phyloP scores from a whole-genome alignment of 331 rosid genomes.

The Malus hybrid region DNA sequence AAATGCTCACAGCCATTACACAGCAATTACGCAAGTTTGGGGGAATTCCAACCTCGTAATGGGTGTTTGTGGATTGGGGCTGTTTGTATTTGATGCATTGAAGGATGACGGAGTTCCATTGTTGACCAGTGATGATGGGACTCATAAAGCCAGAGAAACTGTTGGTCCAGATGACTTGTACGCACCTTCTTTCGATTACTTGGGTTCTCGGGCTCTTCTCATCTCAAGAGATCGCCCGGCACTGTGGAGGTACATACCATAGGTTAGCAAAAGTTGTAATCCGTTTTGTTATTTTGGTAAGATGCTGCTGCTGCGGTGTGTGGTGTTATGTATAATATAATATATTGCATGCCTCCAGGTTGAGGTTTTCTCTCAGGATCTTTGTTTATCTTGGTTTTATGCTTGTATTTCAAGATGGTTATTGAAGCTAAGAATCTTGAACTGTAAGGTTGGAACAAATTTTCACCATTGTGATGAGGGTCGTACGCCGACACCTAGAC shows the following conservation, averaged over 20 bases:
- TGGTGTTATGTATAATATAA: not conserved
- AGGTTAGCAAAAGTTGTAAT: slow-evolving; percentile 5
- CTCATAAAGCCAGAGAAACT: slow-evolving; percentile 40
- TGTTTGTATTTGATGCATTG: slow-evolving; percentile 64
- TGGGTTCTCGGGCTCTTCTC: slow-evolving; percentile 71
- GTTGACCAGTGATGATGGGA: slow-evolving; percentile 29
- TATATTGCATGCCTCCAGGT: not conserved
- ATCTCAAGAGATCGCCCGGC: slow-evolving; percentile 98
- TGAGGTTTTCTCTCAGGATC: not conserved
- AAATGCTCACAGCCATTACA: slow-evolving; percentile 54
- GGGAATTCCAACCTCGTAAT: slow-evolving; percentile 71
- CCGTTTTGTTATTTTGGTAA: not conserved
- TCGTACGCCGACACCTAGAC: not conserved
- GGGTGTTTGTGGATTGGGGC: slow-evolving; percentile 76
- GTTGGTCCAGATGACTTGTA: slow-evolving; percentile 86
- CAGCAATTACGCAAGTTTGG: slow-evolving; percentile 88
- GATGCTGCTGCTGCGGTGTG: not conserved
- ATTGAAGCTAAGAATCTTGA: not conserved
- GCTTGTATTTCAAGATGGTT: not conserved
- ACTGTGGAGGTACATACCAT: slow-evolving; percentile 56
- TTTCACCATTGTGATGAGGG: not conserved
- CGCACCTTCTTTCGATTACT: slow-evolving; percentile 81
- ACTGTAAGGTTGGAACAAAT: not conserved
- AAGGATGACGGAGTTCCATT: slow-evolving; percentile 49
- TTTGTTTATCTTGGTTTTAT: not conserved